phyloP scores from a whole-genome alignment of 2,329 filamentous ascomycete genomes.

The Penicillium sclerotigenum region DNA sequence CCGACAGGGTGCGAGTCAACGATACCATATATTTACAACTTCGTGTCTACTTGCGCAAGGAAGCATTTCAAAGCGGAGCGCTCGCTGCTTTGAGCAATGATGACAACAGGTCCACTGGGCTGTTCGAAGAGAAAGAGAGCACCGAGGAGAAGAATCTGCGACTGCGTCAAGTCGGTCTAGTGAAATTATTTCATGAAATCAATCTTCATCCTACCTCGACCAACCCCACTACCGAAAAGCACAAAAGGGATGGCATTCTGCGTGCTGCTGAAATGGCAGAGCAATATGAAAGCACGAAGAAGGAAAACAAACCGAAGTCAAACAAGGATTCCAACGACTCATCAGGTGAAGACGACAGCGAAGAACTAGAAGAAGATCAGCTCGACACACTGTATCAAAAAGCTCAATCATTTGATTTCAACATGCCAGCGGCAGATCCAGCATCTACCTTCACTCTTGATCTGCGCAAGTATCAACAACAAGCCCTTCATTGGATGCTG shows the following conservation, averaged over 20 bases:
- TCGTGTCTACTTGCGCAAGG: slow-evolving; percentile 68
- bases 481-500: slow-evolving; percentile 95
- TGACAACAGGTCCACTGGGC: slow-evolving; percentile 66
- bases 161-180: slow-evolving; percentile 79
- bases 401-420: slow-evolving; percentile 94
- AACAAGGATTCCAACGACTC: slow-evolving; percentile 43
- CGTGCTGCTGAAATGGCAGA: slow-evolving; percentile 87
- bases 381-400: slow-evolving; percentile 92
- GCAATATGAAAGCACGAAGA: slow-evolving; percentile 62
- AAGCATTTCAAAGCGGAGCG: slow-evolving; percentile 65
- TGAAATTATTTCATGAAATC: slow-evolving; percentile 86
- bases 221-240: slow-evolving; percentile 71
- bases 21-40: slow-evolving; percentile 94
- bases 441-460: slow-evolving; percentile 76
- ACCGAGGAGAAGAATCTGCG: slow-evolving; percentile 79
- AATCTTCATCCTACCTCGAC: slow-evolving; percentile 71
- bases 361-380: slow-evolving; percentile 92
- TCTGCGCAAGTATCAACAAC: slow-evolving; percentile 89
- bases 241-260: slow-evolving; percentile 78
- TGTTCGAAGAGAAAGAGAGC: slow-evolving; percentile 84
- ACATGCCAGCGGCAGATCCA: slow-evolving; percentile 81
- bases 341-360: slow-evolving; percentile 73
- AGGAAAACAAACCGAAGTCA: slow-evolving; percentile 35
- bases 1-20: slow-evolving; percentile 79
- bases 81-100: slow-evolving; percentile 51